Conservation (phyloP, 768 basidiomycete species). For the Cubamyces sp. region DNA sequence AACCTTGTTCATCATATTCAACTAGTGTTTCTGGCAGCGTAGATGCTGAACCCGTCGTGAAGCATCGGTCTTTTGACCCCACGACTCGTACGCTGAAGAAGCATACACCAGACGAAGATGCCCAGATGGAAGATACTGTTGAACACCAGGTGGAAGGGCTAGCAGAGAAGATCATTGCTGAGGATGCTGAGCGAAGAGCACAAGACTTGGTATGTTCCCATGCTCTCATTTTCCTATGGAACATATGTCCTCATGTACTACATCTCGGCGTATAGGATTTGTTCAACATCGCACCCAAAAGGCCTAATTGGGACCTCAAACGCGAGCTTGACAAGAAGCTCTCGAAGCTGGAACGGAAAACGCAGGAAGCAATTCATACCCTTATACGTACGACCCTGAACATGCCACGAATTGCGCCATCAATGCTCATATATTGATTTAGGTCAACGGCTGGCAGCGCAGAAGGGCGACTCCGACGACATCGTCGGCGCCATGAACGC, state of each 20-base stretch:
- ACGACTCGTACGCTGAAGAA: constrained; percentile 79
- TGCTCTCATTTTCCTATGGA: not conserved
- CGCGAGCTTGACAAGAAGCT: constrained; percentile 91
- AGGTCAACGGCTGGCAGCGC: constrained; percentile 81
- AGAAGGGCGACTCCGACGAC: constrained; percentile 81
- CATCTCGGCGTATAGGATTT: constrained; percentile 63
- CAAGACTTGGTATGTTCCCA: constrained; percentile 78
- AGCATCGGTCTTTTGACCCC: constrained; percentile 88
- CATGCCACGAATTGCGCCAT: not conserved
- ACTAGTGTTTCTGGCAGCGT: constrained; percentile 17
- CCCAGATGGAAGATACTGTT: constrained; percentile 77
- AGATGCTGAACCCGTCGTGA: constrained; percentile 51
- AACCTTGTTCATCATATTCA: not conserved
- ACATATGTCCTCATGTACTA: not conserved
- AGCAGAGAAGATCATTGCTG: constrained; percentile 80
- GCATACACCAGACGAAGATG: constrained; percentile 55
- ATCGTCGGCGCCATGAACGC: constrained; percentile 84
- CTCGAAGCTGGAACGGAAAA: constrained; percentile 86
- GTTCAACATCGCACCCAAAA: constrained; percentile 97
- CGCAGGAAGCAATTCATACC: constrained; percentile 89
- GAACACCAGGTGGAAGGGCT: constrained; percentile 85
- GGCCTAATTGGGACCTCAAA: constrained; percentile 96
- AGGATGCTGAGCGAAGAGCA: constrained; percentile 82
- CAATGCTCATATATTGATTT: not conserved
- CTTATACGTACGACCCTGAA: constrained; percentile 75